Conservation (phyloP, 2,329 filamentous ascomycete species). For the Cercospora zeae-maydis region DNA sequence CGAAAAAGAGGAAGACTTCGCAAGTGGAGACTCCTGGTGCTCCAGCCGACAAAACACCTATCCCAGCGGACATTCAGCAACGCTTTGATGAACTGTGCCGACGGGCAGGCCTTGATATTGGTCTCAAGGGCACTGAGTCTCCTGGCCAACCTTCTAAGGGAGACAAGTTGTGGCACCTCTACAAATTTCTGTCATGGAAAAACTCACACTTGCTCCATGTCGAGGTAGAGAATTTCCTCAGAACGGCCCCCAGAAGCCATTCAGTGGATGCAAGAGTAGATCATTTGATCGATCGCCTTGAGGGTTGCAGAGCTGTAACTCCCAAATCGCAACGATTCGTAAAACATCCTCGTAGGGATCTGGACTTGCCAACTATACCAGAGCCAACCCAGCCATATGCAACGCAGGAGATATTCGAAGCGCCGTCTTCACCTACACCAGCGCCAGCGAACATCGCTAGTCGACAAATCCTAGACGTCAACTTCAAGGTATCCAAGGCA, state of each 20-base stretch:
- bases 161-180: background rate
- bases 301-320: background rate
- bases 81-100: slow-evolving; percentile 5
- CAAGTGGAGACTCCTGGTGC: slow-evolving; percentile 8
- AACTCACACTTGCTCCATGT: slow-evolving; percentile 2
- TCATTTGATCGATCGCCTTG: background rate
- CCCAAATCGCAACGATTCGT: background rate
- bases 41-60: background rate
- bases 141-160: background rate
- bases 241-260: background rate
- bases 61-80: background rate
- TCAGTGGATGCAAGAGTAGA: background rate
- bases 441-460: background rate
- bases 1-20: slow-evolving; percentile 13
- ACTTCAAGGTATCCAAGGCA: background rate
- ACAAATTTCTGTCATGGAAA: slow-evolving; percentile 7
- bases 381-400: background rate
- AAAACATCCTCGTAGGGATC: background rate
- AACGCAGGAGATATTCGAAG: background rate
- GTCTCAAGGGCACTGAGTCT: background rate
- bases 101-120: background rate
- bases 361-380: background rate
- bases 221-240: background rate
- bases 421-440: background rate
- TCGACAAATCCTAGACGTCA: background rate